Evolutionary conservation across 2,329 filamentous ascomycete genomes (phyloP).

Genomic region (Cladosporium sp.): DNA sequence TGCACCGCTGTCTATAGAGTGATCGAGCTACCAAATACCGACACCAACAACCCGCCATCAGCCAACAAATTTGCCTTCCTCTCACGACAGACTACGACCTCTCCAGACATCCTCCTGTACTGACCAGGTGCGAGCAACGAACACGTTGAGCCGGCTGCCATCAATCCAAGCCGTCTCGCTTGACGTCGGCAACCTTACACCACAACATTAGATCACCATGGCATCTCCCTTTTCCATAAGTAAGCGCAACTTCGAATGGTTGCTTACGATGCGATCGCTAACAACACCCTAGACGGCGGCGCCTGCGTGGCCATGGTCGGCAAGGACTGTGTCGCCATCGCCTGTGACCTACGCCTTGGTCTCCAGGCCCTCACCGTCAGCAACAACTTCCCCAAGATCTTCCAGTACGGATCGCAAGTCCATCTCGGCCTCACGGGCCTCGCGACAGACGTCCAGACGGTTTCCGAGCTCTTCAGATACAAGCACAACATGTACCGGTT

Average conservation of each 20-base stretch:
- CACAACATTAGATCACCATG: constrained; percentile 41
- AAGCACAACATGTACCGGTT: constrained; percentile 99
- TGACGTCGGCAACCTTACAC: neutral
- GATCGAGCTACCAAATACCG: constrained; percentile 1
- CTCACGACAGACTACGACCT: neutral
- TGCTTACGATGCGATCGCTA: neutral
- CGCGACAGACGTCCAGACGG: constrained; percentile 89
- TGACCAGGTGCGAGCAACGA: too few species aligned
- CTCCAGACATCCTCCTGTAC: neutral
- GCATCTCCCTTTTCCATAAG: constrained; percentile 93
- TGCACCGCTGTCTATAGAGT: constrained; percentile 1
- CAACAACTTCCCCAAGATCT: constrained; percentile 99
- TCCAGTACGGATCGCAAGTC: constrained; percentile 83
- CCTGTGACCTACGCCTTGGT: constrained; percentile 95
- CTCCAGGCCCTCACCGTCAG: constrained; percentile 94
- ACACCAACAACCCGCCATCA: neutral
- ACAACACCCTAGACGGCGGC: constrained; percentile 62
- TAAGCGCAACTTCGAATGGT: constrained; percentile 40
- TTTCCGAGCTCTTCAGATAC: constrained; percentile 96
- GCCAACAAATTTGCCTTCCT: neutral
- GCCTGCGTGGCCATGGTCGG: constrained; percentile 98
- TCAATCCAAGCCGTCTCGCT: neutral
- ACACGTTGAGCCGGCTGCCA: too few species aligned
- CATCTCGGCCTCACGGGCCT: constrained; percentile 95
- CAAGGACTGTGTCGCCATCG: constrained; percentile 99